phyloP scores from a whole-genome alignment of 2,329 filamentous ascomycete species.

The Pseudodiploospora longispora region DNA sequence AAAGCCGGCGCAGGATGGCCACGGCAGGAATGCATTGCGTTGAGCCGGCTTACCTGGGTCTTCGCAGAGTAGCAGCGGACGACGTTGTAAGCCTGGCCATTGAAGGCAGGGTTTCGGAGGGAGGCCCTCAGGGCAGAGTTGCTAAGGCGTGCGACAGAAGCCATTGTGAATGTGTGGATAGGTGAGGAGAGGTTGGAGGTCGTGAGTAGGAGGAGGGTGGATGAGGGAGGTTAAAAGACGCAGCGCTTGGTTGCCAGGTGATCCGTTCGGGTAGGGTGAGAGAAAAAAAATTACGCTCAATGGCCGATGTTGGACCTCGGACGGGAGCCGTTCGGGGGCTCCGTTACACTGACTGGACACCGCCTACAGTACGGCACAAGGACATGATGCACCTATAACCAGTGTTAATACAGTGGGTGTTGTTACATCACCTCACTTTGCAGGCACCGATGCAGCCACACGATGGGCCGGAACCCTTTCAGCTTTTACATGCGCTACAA shows the following conservation, averaged over 20 bases:
- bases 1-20: not conserved
- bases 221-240: slow-evolving; percentile 29
- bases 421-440: no score
- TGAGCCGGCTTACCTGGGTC: slow-evolving; percentile 57
- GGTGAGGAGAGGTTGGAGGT: slow-evolving; percentile 4
- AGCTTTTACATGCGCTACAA: no score
- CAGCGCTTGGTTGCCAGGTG: slow-evolving; percentile 13
- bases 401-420: no score
- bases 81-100: slow-evolving; percentile 70
- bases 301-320: slow-evolving; percentile 11
- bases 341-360: slow-evolving; percentile 1
- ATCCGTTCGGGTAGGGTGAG: not conserved
- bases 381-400: no score
- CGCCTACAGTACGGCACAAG: no score
- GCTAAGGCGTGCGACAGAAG: slow-evolving; percentile 73
- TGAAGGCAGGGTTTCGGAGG: slow-evolving; percentile 57
- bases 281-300: slow-evolving; percentile 17
- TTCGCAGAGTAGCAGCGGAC: slow-evolving; percentile 90
- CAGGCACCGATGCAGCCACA: no score
- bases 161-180: slow-evolving; percentile 50
- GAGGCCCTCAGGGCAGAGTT: slow-evolving; percentile 75
- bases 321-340: not conserved
- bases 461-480: no score
- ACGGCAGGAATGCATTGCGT: not conserved
- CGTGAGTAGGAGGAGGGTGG: slow-evolving; percentile 18